These are phyloP conservation scores for Acorus calamus DNA, from an alignment of 106 monocot genomes.

Conservation along the genomic window DNA sequence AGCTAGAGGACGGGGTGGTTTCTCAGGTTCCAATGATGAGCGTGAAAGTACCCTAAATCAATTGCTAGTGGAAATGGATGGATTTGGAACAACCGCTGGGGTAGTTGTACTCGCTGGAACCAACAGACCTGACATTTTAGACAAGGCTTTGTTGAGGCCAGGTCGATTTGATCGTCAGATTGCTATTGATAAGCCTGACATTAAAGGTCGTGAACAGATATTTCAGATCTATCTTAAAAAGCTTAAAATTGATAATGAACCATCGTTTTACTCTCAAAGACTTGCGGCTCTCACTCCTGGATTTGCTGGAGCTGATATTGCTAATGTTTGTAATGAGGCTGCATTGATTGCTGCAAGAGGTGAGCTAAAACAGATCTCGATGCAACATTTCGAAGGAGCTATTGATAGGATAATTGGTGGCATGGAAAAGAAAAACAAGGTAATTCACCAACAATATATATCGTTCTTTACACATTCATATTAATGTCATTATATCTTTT, in stretches of 20 bases:
- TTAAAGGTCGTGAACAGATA: conserved; percentile 90
- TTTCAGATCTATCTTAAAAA: conserved; percentile 84
- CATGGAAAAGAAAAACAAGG: conserved; percentile 97
- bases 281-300: conserved; percentile 93
- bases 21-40: conserved; percentile 83
- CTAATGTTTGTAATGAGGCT: conserved; percentile 96
- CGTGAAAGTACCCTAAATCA: conserved; percentile 91
- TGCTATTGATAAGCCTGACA: conserved; percentile 82
- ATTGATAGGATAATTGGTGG: conserved; percentile 93
- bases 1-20: conserved; percentile 79
- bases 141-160: conserved; percentile 88
- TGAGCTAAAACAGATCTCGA: conserved; percentile 50
- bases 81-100: conserved; percentile 91
- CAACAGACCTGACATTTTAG: conserved; percentile 83
- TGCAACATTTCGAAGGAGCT: conserved; percentile 89
- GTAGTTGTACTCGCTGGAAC: conserved; percentile 93
- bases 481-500: no score
- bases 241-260: conserved; percentile 76
- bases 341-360: conserved; percentile 79
- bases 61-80: conserved; percentile 93
- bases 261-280: conserved; percentile 77
- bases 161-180: conserved; percentile 94
- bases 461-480: no score
- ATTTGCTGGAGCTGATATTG: conserved; percentile 98
- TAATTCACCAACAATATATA: not conserved